Percentiles rank a stretch among this genome's conserved stretches.
phyloP scores from a whole-genome alignment of 805 yeast species.

The Ascoidea rubescens region DNA sequence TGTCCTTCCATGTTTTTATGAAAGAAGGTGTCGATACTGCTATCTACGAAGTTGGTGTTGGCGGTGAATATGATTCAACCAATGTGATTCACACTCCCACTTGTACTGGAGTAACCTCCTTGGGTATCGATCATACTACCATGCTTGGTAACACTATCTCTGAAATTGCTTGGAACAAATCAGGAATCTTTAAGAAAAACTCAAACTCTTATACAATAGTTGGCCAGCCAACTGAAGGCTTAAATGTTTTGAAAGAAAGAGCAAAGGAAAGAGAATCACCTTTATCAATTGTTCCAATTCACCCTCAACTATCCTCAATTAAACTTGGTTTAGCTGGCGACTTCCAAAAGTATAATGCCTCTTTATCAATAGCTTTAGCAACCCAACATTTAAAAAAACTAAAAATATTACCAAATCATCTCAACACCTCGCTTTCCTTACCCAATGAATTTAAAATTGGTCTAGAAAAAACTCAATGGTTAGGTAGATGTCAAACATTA shows the following conservation, averaged over 20 bases:
- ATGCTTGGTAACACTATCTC: conserved; percentile 79
- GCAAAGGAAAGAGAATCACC: conserved; percentile 48
- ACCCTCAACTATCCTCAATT: conserved; percentile 20
- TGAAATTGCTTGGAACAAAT: conserved; percentile 92
- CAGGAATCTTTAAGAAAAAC: conserved; percentile 73
- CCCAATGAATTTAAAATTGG: conserved; percentile 45
- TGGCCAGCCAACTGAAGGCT: conserved; percentile 39
- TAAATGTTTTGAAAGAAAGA: conserved; percentile 43
- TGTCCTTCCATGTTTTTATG: conserved; percentile 84
- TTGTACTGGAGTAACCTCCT: conserved; percentile 70
- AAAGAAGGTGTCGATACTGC: conserved; percentile 88
- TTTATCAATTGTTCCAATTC: conserved; percentile 37
- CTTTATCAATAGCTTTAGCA: conserved; percentile 68
- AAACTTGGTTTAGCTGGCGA: conserved; percentile 69
- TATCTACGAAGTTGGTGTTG: conserved; percentile 95
- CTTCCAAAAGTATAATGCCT: conserved; percentile 77
- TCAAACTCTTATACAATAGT: conserved; percentile 55
- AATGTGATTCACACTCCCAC: conserved; percentile 71
- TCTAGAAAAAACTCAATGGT: conserved; percentile 63
- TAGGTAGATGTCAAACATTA: conserved; percentile 87
- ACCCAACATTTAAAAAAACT: conserved; percentile 40
- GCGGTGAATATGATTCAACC: conserved; percentile 96
- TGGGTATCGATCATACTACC: conserved; percentile 86
- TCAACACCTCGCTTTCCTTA: conserved; percentile 15
- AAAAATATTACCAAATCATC: conserved; percentile 23